Conservation (phyloP, 805 yeast genomes). For the Ogataea henricii region DNA sequence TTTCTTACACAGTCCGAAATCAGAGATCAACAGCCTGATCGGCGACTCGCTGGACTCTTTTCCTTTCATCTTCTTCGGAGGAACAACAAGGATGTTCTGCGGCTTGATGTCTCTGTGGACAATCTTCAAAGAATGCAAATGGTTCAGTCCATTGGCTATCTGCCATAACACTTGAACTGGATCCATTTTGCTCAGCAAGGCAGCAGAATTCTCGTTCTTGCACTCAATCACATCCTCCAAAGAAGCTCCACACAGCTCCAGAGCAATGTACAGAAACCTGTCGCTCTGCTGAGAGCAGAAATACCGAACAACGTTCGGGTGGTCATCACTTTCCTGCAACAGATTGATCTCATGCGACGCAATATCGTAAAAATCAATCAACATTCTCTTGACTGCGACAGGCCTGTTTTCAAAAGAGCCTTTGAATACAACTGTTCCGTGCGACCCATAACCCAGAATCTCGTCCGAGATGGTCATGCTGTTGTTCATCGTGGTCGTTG, state of each 20-base stretch:
- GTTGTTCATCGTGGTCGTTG: conserved; percentile 28
- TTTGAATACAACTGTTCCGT: conserved; percentile 91
- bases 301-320: conserved; percentile 91
- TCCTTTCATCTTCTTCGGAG: conserved; percentile 49
- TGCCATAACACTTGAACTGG: conserved; percentile 65
- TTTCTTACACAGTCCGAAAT: conserved; percentile 93
- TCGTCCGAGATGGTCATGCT: conserved; percentile 66
- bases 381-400: conserved; percentile 94
- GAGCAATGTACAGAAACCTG: conserved; percentile 85
- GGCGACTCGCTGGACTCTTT: conserved; percentile 37
- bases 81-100: conserved; percentile 85
- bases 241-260: conserved; percentile 88
- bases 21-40: conserved; percentile 80
- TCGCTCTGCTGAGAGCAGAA: conserved; percentile 92
- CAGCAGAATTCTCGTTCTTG: conserved; percentile 41
- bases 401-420: conserved; percentile 91
- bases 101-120: conserved; percentile 96
- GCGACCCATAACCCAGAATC: conserved; percentile 93
- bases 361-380: conserved; percentile 88
- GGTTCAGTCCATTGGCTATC: conserved; percentile 80
- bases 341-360: conserved; percentile 90
- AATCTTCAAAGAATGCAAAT: conserved; percentile 84
- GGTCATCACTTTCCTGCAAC: conserved; percentile 93
- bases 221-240: conserved; percentile 78
- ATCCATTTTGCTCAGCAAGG: conserved; percentile 44